Evolutionary conservation across 2,329 filamentous ascomycete species (phyloP), one percentile per base, ranked within the genome.

Genomic region (Talaromyces sp.): DNA sequence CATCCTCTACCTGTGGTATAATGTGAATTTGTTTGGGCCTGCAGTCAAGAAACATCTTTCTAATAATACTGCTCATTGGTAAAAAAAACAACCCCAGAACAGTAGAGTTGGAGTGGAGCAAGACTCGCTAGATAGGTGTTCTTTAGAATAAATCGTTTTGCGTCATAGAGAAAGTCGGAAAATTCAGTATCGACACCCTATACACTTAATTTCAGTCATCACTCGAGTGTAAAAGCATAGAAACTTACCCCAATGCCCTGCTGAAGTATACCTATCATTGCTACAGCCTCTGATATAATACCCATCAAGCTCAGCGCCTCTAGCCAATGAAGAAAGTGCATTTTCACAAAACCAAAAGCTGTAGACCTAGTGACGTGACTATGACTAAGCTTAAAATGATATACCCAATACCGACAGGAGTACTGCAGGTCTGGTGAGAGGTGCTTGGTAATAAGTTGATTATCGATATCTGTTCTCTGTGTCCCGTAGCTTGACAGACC

Each of bases 101-200:
- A 70, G 66, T 79, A 79, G 17, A 75, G 52, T 67, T 79, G 75
- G 27, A 80, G 73, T 11, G 78, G 78, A 11, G 71, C 70, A 45
- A 60, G 57, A 41, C 75, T 68, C 41, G 72, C 68, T 35, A 78
- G 70, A 11, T 71, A 67, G 19, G 66, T 31, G 64, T 73, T 72
- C 50, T 68, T 69, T 0, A 75, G 68, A 45, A 76, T 58, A 66
- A 79, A 77, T 41, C 71, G 67, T 52, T 59, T 71, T 19, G 72
- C 71, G 68, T 79, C 75, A 37, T 72, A 31, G 9, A 77, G 66
- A 60, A 77, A 75, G 6, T 63, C 52, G 2, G 61, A 65, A 11
- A 72, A 37, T 43, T 62, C 11, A 31, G 49, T 10, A 65, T 43
- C 39, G 6, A 50, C 15, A n/a, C n/a, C n/a, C n/a, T n/a, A n/a